Evolutionary conservation across 768 basidiomycete species (phyloP).

Genomic region (Suillus tomentosus): DNA sequence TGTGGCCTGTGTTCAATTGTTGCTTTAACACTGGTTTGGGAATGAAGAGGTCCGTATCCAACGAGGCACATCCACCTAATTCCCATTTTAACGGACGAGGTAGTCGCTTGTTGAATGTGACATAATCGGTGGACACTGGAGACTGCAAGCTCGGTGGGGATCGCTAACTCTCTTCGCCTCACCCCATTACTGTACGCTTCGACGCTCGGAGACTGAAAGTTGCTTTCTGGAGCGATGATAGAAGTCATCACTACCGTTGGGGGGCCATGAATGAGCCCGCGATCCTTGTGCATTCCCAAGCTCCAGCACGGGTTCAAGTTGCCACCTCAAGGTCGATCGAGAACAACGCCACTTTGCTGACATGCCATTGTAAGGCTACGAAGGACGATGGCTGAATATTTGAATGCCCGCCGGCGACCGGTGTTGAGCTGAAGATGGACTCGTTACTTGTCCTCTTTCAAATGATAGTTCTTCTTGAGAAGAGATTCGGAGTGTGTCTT

Average conservation of each 20-base stretch:
- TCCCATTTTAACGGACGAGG: not conserved
- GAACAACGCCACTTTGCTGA: not conserved
- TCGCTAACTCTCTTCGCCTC: not conserved
- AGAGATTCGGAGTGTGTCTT: not conserved
- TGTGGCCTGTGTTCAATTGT: conserved; percentile 28
- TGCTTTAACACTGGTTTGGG: conserved; percentile 18
- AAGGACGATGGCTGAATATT: not conserved
- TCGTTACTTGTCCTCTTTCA: not conserved
- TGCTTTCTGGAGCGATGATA: too few relatives aligned
- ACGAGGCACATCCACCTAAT: not conserved
- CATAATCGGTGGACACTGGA: not conserved
- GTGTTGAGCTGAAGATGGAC: not conserved
- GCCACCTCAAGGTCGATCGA: not conserved
- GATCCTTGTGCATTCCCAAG: not conserved
- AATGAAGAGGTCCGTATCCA: conserved; percentile 33
- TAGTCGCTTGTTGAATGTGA: not conserved
- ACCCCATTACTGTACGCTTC: too few relatives aligned
- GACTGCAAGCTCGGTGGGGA: not conserved
- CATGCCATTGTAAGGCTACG: not conserved
- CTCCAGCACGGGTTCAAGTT: not conserved
- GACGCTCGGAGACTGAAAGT: too few relatives aligned
- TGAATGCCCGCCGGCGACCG: not conserved
- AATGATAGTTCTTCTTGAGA: not conserved
- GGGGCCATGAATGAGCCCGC: not conserved
- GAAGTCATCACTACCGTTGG: not conserved